phyloP scores from a whole-genome alignment of 306 rosid species.

The Delonix regia region DNA sequence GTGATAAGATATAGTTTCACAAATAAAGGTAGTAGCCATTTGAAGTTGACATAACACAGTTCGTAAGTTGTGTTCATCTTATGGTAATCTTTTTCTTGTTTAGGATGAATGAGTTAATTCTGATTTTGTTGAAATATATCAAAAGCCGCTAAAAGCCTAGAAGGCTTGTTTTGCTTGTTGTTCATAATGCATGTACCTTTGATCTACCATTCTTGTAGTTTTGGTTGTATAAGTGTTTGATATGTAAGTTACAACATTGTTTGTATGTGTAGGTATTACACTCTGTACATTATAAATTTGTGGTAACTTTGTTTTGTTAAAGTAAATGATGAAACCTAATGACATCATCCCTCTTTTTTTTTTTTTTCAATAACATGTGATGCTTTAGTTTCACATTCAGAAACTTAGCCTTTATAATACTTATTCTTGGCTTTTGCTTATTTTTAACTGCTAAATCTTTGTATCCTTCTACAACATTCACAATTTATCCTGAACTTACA shows the following conservation, averaged over 20 bases:
- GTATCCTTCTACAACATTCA: background rate
- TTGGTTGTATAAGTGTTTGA: background rate
- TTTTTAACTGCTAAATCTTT: background rate
- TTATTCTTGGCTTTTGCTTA: constrained; percentile 8
- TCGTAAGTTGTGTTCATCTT: background rate
- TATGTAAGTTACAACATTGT: background rate
- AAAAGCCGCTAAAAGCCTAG: constrained; percentile 2
- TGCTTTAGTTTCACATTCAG: background rate
- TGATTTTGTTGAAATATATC: background rate
- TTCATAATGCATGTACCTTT: background rate
- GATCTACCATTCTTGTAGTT: constrained; percentile 14
- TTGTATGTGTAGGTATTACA: background rate
- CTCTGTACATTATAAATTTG: background rate
- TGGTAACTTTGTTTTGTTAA: background rate
- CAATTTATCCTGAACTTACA: background rate
- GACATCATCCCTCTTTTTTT: no score
- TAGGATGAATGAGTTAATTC: constrained; percentile 22
- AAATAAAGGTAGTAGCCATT: background rate
- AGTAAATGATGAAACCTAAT: constrained; percentile 5
- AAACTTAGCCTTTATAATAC: background rate
- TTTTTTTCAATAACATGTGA: constrained; percentile 4
- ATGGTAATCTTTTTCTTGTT: background rate
- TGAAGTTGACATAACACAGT: background rate
- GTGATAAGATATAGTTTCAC: background rate
- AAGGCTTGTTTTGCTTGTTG: background rate